A percentile compares a stretch with the other conserved stretches of the same genome.
phyloP scores from a whole-genome alignment of 1,284 basidiomycete species.

The Ceratobasidium papillatum region DNA sequence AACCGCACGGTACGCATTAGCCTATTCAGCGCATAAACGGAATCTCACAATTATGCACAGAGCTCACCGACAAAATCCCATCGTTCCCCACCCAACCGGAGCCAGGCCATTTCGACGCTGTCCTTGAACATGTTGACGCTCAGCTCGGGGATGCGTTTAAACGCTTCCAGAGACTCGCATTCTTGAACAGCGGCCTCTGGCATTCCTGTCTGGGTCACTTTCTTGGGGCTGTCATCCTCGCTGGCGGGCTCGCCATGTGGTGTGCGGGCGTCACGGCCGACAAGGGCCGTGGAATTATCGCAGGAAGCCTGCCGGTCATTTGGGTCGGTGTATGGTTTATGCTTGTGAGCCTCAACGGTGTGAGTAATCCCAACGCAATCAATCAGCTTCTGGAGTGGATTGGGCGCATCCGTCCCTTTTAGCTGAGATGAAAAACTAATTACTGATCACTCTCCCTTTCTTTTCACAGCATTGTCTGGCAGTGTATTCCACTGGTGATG shows the following conservation, averaged over 20 bases:
- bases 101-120: constrained; percentile 20
- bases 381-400: constrained; percentile 12
- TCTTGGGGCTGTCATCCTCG: constrained; percentile 1
- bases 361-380: constrained; percentile 11
- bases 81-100: constrained; percentile 36
- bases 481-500: constrained; percentile 31
- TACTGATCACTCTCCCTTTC: not conserved
- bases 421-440: not conserved
- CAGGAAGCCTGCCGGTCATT: constrained; percentile 22
- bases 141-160: constrained; percentile 1
- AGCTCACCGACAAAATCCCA: constrained; percentile 26
- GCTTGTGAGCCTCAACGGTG: constrained; percentile 24
- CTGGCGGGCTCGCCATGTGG: constrained; percentile 20
- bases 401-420: not conserved
- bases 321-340: constrained; percentile 38
- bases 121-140: constrained; percentile 2
- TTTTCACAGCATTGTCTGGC: constrained; percentile 16
- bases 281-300: not conserved
- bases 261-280: not conserved
- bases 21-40: not conserved
- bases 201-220: constrained; percentile 20
- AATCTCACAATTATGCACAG: not conserved
- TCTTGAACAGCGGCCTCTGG: constrained; percentile 28
- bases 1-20: not conserved
- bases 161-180: constrained; percentile 12